A percentile compares a stretch with the other conserved stretches of the same genome.
phyloP scores from a whole-genome alignment of 2,329 filamentous ascomycete species.

The Decorospora gaudefroyi region DNA sequence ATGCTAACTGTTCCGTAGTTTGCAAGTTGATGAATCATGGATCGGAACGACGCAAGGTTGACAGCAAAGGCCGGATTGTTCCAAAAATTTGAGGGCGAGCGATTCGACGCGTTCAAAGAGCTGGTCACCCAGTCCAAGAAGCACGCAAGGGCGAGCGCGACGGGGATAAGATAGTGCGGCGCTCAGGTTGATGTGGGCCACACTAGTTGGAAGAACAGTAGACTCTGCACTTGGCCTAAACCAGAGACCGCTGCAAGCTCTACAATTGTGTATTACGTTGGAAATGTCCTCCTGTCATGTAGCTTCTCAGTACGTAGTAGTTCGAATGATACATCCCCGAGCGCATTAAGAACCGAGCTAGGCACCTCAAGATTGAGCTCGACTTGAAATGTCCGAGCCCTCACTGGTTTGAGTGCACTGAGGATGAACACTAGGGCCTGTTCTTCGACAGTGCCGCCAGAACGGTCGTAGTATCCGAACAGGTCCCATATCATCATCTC shows the following conservation, averaged over 20 bases:
- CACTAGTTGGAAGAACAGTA: too few species aligned
- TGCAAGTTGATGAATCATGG: conserved; percentile 10
- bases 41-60: conserved; percentile 3
- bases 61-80: conserved; percentile 5
- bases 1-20: background rate
- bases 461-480: background rate
- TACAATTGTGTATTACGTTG: conserved; percentile 5
- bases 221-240: too few species aligned
- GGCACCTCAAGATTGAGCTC: conserved; percentile 13
- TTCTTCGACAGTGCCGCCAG: too few species aligned
- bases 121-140: too few species aligned
- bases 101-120: too few species aligned
- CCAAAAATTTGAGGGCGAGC: too few species aligned
- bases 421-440: too few species aligned
- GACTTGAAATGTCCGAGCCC: conserved; percentile 4
- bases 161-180: too few species aligned
- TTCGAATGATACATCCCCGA: conserved; percentile 2
- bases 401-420: background rate
- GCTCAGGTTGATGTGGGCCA: too few species aligned
- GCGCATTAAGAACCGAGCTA: conserved; percentile 1
- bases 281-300: background rate
- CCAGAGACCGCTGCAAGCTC: background rate
- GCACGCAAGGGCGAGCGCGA: too few species aligned
- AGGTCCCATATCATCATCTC: conserved; percentile 14
- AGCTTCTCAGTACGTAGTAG: conserved; percentile 5